phyloP scores from a whole-genome alignment of 371 early-diverging fungal genomes.

The Rhizopus delemar region DNA sequence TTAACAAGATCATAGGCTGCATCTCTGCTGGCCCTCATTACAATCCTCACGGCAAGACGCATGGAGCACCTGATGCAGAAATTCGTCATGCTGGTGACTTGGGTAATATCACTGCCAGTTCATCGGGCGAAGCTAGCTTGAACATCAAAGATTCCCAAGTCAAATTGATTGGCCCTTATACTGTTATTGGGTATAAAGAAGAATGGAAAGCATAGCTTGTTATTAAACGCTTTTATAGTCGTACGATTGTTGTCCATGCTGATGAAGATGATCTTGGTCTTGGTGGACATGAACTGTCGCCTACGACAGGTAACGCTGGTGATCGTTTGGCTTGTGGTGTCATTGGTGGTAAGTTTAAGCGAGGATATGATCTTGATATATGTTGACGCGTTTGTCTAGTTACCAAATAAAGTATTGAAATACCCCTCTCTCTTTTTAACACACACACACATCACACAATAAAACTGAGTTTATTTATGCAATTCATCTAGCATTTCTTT shows the following conservation, averaged over 20 bases:
- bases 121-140: conserved; percentile 62
- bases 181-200: conserved; percentile 57
- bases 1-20: conserved; percentile 54
- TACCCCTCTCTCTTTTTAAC: neutral
- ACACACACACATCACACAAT: neutral
- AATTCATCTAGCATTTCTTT: conserved; percentile 13
- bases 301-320: conserved; percentile 82
- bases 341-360: conserved; percentile 66
- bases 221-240: conserved; percentile 28
- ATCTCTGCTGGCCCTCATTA: conserved; percentile 83
- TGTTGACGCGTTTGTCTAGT: neutral
- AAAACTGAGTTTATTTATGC: neutral
- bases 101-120: conserved; percentile 74
- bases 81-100: conserved; percentile 90
- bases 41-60: conserved; percentile 79
- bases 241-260: conserved; percentile 79
- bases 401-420: neutral
- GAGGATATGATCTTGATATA: conserved; percentile 1
- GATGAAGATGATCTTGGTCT: conserved; percentile 61
- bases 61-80: conserved; percentile 77
- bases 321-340: conserved; percentile 90
- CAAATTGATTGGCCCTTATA: conserved; percentile 77
- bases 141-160: conserved; percentile 64
- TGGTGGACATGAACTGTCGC: conserved; percentile 76
- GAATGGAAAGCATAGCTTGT: too few relatives aligned